phyloP scores from a whole-genome alignment of 805 yeast species.

The Saccharomycopsis microspora region DNA sequence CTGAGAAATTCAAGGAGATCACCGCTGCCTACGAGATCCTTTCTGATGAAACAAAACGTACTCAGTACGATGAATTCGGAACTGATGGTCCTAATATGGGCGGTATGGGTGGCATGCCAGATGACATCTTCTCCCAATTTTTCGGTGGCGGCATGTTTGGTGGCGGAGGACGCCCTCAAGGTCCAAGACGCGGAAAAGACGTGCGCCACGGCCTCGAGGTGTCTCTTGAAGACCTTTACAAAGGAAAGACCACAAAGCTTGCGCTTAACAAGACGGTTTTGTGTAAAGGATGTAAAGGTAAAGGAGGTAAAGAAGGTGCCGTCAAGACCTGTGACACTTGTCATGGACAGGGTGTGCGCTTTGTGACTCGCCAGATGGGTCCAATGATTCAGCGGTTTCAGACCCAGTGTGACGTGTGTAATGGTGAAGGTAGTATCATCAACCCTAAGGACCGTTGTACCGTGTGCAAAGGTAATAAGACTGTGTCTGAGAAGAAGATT shows the following conservation, averaged over 20 bases:
- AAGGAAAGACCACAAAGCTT: constrained; percentile 88
- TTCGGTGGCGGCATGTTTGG: constrained; percentile 43
- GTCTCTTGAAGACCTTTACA: constrained; percentile 84
- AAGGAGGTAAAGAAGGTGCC: constrained; percentile 89
- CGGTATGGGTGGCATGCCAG: constrained; percentile 60
- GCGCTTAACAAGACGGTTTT: constrained; percentile 86
- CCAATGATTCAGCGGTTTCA: constrained; percentile 98
- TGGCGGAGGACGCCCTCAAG: constrained; percentile 57
- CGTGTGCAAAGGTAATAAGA: constrained; percentile 81
- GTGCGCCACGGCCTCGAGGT: constrained; percentile 81
- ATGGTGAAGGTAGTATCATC: constrained; percentile 84
- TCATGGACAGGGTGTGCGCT: constrained; percentile 85
- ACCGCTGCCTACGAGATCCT: constrained; percentile 84
- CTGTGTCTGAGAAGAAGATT: constrained; percentile 78
- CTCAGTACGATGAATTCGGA: constrained; percentile 80
- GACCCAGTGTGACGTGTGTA: constrained; percentile 84
- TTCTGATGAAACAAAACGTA: constrained; percentile 81
- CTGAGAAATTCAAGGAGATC: constrained; percentile 89
- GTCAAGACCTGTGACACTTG: constrained; percentile 81
- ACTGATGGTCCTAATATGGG: constrained; percentile 82
- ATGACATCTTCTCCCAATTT: constrained; percentile 70
- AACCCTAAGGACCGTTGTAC: constrained; percentile 83
- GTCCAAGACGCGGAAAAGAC: constrained; percentile 84
- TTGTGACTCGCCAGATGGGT: constrained; percentile 97
- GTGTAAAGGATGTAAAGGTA: constrained; percentile 85